Evolutionary conservation across 352 stramenopile species (phyloP), one percentile per base, ranked within the genome.

Genomic region (Phytopythium oedochilum): DNA sequence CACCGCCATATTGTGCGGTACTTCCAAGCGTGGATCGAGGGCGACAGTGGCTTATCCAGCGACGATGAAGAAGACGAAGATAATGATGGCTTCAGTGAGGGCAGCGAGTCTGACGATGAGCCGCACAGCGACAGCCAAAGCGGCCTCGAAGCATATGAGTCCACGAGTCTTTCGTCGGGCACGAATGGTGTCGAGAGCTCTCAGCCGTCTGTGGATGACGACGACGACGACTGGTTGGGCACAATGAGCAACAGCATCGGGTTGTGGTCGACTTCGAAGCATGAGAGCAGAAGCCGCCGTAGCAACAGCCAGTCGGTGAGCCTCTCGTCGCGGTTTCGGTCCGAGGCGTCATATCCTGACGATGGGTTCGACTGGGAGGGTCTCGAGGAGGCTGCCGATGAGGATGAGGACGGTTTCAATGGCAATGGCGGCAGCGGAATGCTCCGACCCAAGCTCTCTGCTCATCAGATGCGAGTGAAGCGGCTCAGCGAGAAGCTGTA

Each of bases 1-100:
- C 96, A 98, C 50, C 93, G 96, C 35, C 94, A 98, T 55, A 98
- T 98, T 62, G 96, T 98, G 18, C 73, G 96, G 42, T 98, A 98
- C 60, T 95, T 93, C 57, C 86, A 95, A 49, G 86, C 86, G 17
- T 95, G 86, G 86, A 92, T 95, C 38, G 86, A 95, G 68, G 82
- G 82, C 14, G 78, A 92, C 31, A 70, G 71, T 26, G 70, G 72
- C 54, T 73, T 73, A 25, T 73, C 80, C 12, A 70, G 69, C 32
- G 73, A 75, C 18, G 73, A 83, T 47, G 75, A 71, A 22, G 67
- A 75, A 23, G 79, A 64, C 18, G 73, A 83, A 48, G 75, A 71
- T 18, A 68, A 75, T 28, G 79, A 63, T 15, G 66, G 60, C 50
- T 58, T 81, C 20, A 68, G 73, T 28, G 68, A 68, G 11, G 71